Evolutionary conservation across 2,329 filamentous ascomycete genomes (phyloP), one percentile per base, ranked within the genome.

Genomic region (Plenodomus lindquistii): DNA sequence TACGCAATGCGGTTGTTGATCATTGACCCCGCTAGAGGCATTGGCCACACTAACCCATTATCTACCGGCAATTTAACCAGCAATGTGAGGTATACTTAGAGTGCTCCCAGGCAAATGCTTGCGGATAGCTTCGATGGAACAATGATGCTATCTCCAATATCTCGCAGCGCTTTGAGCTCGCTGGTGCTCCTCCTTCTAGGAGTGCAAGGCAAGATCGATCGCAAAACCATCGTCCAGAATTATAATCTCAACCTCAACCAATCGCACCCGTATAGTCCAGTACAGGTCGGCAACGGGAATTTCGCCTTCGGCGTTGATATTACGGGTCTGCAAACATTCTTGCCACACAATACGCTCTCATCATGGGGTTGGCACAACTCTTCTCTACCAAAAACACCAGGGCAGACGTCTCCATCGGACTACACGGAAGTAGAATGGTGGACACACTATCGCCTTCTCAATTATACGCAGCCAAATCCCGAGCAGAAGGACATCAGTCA

Each of bases 221-320:
- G 68, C 43, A 50, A 65, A 40, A 44, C 57, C 8, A 61, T 70
- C 19, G 58, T 70, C 11, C 59, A 56, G 18, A 54, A 49, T 8
- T 80, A 79, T 64, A 82, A 80, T 46, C 74, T 79, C 27, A 69
- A 60, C 38, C 76, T 79, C 16, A 80, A 75, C 65, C 72, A 70
- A 35, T 79, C 75, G 48, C 79, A 79, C 2, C 57, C 67, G 15
- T 76, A 76, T 17, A 83, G 81, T 9, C 81, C 81, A 0, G 66
- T 84, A 11, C 77, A 78, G 57, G 70, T 79, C 2, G 76, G 76
- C 13, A 79, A 79, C 50, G 77, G 77, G 7, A 71, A 78, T 40
- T 77, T 79, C 40, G 77, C 76, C 11, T 78, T 79, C 45, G 75
- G 76, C 7, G 70, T 67, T 10, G 76, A 79, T 52, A 62, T 78